phyloP scores from a whole-genome alignment of 2,329 filamentous ascomycete genomes.

The Diaporthe sp. region DNA sequence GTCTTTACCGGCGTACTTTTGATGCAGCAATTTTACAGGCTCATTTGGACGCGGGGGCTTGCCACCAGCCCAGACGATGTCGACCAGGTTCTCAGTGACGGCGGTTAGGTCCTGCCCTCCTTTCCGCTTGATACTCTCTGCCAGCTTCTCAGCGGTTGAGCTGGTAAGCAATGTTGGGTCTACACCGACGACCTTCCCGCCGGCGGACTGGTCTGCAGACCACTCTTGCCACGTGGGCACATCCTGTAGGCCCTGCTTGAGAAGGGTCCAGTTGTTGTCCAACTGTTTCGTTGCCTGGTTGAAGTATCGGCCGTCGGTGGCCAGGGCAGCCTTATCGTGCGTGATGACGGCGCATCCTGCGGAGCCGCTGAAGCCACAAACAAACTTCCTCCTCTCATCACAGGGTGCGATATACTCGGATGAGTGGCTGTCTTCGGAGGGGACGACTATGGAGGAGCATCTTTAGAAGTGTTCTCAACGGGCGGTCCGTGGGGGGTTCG shows the following conservation, averaged over 20 bases:
- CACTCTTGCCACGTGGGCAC: constrained; percentile 98
- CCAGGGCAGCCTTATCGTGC: constrained; percentile 84
- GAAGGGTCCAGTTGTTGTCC: constrained; percentile 87
- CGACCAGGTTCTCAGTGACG: constrained; percentile 86
- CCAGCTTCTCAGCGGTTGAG: constrained; percentile 72
- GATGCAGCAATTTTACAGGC: constrained; percentile 75
- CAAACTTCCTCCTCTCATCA: constrained; percentile 90
- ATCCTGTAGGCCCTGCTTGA: constrained; percentile 94
- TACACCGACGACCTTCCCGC: constrained; percentile 88
- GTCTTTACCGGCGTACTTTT: constrained; percentile 83
- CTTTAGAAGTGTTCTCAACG: constrained; percentile 48
- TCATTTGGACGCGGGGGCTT: constrained; percentile 81
- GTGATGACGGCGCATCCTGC: constrained; percentile 93
- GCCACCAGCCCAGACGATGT: constrained; percentile 83
- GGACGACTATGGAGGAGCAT: constrained; percentile 73
- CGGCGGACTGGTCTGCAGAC: constrained; percentile 86
- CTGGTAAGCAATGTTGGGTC: constrained; percentile 88
- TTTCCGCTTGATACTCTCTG: constrained; percentile 87
- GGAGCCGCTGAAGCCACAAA: constrained; percentile 94
- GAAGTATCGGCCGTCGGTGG: constrained; percentile 97
- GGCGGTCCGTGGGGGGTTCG: constrained; percentile 33
- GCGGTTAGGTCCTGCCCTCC: constrained; percentile 82
- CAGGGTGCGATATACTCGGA: constrained; percentile 99
- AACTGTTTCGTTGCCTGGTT: constrained; percentile 94
- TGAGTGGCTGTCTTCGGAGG: constrained; percentile 96